phyloP scores from a whole-genome alignment of 768 basidiomycete species.

The Tylopilus rubrobrunneus region DNA sequence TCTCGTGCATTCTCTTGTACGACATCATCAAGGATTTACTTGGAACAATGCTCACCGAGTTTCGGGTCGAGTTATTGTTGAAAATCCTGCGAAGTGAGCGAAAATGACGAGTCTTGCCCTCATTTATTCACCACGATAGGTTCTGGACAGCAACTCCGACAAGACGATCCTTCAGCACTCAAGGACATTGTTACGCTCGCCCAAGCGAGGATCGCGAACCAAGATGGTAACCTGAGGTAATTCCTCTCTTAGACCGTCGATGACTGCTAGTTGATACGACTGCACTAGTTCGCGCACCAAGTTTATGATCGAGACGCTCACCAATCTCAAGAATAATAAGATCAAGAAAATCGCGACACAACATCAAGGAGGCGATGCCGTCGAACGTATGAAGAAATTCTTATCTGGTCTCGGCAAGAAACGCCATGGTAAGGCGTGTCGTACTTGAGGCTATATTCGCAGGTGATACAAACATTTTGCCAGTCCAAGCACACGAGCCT shows the following conservation, averaged over 20 bases:
- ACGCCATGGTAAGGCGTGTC: slow-evolving; percentile 49
- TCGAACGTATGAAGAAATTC: slow-evolving; percentile 87
- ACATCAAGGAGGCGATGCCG: slow-evolving; percentile 70
- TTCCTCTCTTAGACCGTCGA: not conserved
- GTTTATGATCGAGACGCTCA: slow-evolving; percentile 94
- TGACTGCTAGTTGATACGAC: not conserved
- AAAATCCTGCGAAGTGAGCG: slow-evolving; percentile 77
- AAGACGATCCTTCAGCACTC: slow-evolving; percentile 87
- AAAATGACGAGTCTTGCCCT: not conserved
- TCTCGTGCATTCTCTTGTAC: slow-evolving; percentile 85
- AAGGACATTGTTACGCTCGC: slow-evolving; percentile 88
- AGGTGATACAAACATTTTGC: not conserved
- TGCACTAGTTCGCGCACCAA: slow-evolving; percentile 73
- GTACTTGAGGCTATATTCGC: not conserved
- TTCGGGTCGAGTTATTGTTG: slow-evolving; percentile 81
- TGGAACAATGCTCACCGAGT: slow-evolving; percentile 61
- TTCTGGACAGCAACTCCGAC: slow-evolving; percentile 87
- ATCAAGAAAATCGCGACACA: slow-evolving; percentile 59
- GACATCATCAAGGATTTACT: slow-evolving; percentile 82
- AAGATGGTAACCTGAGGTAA: slow-evolving; percentile 52
- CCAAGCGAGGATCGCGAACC: slow-evolving; percentile 60
- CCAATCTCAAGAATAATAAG: slow-evolving; percentile 91
- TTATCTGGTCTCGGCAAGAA: slow-evolving; percentile 72
- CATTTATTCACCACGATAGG: slow-evolving; percentile 42
- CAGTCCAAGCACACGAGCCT: slow-evolving; percentile 81